phyloP scores from a whole-genome alignment of 2,329 filamentous ascomycete genomes.

The Hirsutella thompsonii region DNA sequence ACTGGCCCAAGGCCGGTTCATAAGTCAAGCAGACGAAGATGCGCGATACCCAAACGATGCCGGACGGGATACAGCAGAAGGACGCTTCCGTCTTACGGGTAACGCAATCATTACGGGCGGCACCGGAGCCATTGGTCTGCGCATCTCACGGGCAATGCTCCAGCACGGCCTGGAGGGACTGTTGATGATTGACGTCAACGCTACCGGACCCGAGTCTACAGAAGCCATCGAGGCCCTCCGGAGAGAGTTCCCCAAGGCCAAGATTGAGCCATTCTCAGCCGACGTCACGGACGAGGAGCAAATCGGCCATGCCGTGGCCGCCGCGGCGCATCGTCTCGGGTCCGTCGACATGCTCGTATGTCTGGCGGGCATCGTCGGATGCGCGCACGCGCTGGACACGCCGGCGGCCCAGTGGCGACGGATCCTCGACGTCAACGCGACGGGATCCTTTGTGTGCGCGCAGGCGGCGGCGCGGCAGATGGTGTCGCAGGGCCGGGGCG shows the following conservation, averaged over 20 bases:
- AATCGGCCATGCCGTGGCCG: constrained; percentile 5
- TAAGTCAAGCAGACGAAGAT: not conserved
- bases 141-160: constrained; percentile 51
- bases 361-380: constrained; percentile 51
- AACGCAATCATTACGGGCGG: constrained; percentile 37
- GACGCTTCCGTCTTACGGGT: constrained; percentile 16
- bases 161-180: constrained; percentile 52
- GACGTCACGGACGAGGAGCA: constrained; percentile 10
- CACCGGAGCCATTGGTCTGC: constrained; percentile 10
- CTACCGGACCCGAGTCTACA: constrained; percentile 11
- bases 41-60: no score
- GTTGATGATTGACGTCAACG: constrained; percentile 46
- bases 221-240: constrained; percentile 3
- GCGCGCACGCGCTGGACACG: constrained; percentile 41
- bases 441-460: constrained; percentile 56
- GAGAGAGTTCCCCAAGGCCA: constrained; percentile 8
- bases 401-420: constrained; percentile 37
- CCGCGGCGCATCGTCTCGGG: constrained; percentile 6
- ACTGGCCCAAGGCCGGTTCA: constrained; percentile 7
- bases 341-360: constrained; percentile 11
- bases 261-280: constrained; percentile 4
- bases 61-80: not conserved
- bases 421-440: constrained; percentile 59
- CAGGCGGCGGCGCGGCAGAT: constrained; percentile 48
- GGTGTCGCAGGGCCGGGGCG: constrained; percentile 34